These are phyloP conservation scores for Pinus taeda DNA, from an alignment of 75 land plant species.

Conservation along the genomic window DNA sequence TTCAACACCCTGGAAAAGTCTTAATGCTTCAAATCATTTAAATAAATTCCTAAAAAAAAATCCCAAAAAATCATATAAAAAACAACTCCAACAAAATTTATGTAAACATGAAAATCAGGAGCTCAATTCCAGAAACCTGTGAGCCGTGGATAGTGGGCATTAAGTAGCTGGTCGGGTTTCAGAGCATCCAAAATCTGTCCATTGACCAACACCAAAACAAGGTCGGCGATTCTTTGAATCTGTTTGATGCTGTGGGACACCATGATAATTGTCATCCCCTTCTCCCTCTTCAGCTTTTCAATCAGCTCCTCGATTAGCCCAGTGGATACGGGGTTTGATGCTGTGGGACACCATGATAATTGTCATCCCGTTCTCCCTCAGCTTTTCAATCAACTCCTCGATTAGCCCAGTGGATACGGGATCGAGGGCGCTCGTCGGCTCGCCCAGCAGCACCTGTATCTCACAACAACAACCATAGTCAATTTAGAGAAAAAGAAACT, in stretches of 20 bases:
- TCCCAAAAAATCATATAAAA: no score
- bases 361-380: slow-evolving; percentile 44
- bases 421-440: slow-evolving; percentile 95
- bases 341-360: slow-evolving; percentile 92
- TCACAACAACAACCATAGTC: no score
- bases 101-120: slow-evolving; percentile 1
- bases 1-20: no score
- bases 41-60: no score
- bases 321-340: no score
- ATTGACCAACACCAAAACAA: slow-evolving; percentile 69
- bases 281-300: slow-evolving; percentile 46
- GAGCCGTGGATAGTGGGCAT: slow-evolving; percentile 81
- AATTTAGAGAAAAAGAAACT: background rate
- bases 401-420: slow-evolving; percentile 69
- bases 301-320: slow-evolving; percentile 83
- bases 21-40: no score
- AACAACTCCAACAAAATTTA: no score
- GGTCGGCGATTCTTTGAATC: slow-evolving; percentile 77
- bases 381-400: no score
- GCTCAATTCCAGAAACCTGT: slow-evolving; percentile 70
- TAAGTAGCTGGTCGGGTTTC: slow-evolving; percentile 47
- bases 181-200: slow-evolving; percentile 82
- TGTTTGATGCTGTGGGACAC: slow-evolving; percentile 98
- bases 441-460: slow-evolving; percentile 75
- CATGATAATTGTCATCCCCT: slow-evolving; percentile 67